phyloP scores from a whole-genome alignment of 2,329 filamentous ascomycete species.

The Karstenula rhodostoma region DNA sequence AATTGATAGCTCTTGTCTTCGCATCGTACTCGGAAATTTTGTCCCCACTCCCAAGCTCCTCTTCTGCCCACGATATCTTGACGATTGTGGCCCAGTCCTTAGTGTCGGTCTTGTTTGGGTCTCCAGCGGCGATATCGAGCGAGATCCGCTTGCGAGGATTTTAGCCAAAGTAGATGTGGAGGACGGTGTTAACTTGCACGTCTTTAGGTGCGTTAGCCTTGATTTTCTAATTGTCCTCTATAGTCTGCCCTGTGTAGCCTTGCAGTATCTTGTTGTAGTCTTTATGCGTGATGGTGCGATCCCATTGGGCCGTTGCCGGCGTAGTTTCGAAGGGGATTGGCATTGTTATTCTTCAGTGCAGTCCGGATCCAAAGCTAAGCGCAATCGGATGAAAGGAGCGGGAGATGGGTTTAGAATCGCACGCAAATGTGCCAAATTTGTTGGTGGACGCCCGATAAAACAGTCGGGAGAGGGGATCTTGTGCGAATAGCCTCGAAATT shows the following conservation, averaged over 20 bases:
- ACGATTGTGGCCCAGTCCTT: slow-evolving; percentile 25
- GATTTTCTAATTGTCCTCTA: slow-evolving; percentile 20
- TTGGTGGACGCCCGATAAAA: not conserved
- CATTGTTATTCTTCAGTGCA: slow-evolving; percentile 1
- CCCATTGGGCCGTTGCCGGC: slow-evolving; percentile 21
- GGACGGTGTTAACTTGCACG: slow-evolving; percentile 13
- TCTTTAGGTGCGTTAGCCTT: slow-evolving; percentile 12
- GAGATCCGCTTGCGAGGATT: slow-evolving; percentile 10
- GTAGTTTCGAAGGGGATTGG: slow-evolving; percentile 15
- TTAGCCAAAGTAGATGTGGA: slow-evolving; percentile 19
- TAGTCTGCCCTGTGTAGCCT: slow-evolving; percentile 13
- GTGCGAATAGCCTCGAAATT: not conserved
- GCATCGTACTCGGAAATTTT: slow-evolving; percentile 20
- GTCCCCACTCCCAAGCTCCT: slow-evolving; percentile 7
- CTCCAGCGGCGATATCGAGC: slow-evolving; percentile 17
- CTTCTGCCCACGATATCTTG: slow-evolving; percentile 23
- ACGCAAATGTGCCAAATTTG: slow-evolving; percentile 1
- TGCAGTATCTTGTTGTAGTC: slow-evolving; percentile 23
- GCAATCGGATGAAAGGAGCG: not conserved
- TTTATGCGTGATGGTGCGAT: slow-evolving; percentile 17
- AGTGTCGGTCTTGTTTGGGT: slow-evolving; percentile 18
- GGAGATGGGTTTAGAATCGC: not conserved
- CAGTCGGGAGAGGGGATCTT: not conserved
- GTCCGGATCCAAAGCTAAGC: not conserved
- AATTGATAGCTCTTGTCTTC: slow-evolving; percentile 16